Evolutionary conservation across 2,329 filamentous ascomycete species (phyloP).

Genomic region (Metarhizium anisopliae): DNA sequence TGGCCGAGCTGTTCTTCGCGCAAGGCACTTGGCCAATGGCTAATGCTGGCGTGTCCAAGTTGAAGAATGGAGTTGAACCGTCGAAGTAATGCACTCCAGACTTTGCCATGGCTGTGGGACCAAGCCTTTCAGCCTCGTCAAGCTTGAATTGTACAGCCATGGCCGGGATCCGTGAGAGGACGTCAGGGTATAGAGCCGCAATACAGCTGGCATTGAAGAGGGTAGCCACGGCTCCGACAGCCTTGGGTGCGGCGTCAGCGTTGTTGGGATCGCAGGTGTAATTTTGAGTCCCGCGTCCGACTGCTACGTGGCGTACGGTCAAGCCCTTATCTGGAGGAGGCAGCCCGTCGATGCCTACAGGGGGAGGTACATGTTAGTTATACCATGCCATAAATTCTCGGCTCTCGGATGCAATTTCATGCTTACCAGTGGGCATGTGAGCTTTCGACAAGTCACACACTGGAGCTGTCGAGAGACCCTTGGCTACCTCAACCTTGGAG

Average conservation of each 20-base stretch:
- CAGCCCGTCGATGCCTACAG: conserved; percentile 46
- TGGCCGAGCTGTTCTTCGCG: conserved; percentile 49
- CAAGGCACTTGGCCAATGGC: conserved; percentile 52
- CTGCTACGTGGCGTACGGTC: conserved; percentile 64
- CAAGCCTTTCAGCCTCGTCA: conserved; percentile 30
- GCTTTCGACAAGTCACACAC: conserved; percentile 47
- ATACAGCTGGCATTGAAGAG: conserved; percentile 86
- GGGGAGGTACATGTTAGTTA: not conserved
- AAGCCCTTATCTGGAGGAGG: conserved; percentile 52
- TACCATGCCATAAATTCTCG: not conserved
- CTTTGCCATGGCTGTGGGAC: conserved; percentile 52
- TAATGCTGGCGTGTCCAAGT: conserved; percentile 51
- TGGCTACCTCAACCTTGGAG: conserved; percentile 41
- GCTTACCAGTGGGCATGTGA: conserved; percentile 39
- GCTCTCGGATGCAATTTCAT: not conserved
- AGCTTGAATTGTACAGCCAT: conserved; percentile 61
- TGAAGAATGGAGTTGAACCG: conserved; percentile 66
- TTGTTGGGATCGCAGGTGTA: conserved; percentile 70
- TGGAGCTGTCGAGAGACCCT: conserved; percentile 30
- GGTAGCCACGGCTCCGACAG: conserved; percentile 66
- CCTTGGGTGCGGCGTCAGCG: conserved; percentile 50
- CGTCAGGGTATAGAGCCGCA: conserved; percentile 57
- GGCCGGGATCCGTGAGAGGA: conserved; percentile 55
- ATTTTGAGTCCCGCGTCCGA: conserved; percentile 87
- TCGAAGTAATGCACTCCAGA: conserved; percentile 79